These are phyloP conservation scores for Alternaria metachromatica DNA, from an alignment of 2,329 filamentous ascomycete species.

Conservation along the genomic window DNA sequence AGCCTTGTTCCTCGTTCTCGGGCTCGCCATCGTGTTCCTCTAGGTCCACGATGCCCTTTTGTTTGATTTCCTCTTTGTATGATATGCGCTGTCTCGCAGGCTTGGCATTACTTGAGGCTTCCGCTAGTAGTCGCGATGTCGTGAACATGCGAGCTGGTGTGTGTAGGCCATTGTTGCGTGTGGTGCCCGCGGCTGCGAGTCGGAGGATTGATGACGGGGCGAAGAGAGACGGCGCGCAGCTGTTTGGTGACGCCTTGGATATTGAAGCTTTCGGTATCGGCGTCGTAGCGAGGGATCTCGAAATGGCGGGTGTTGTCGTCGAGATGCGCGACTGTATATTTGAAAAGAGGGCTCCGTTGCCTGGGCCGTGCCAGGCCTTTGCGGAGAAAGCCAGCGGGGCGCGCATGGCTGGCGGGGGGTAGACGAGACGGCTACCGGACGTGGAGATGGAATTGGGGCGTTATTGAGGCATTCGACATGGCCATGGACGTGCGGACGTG, in stretches of 20 bases:
- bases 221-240: constrained; percentile 18
- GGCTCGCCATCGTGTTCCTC: constrained; percentile 57
- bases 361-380: constrained; percentile 45
- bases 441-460: constrained; percentile 16
- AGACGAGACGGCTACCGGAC: constrained; percentile 34
- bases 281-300: constrained; percentile 25
- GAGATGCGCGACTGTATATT: constrained; percentile 39
- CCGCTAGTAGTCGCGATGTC: constrained; percentile 33
- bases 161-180: constrained; percentile 34
- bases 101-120: constrained; percentile 27
- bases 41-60: constrained; percentile 42
- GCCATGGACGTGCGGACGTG: constrained; percentile 16
- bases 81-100: constrained; percentile 36
- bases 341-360: constrained; percentile 44
- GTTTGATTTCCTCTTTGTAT: constrained; percentile 49
- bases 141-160: constrained; percentile 38
- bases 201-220: constrained; percentile 17
- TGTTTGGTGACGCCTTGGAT: constrained; percentile 1
- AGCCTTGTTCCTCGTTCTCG: constrained; percentile 65
- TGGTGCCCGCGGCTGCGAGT: constrained; percentile 24
- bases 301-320: constrained; percentile 19
- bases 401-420: constrained; percentile 42
- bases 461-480: constrained; percentile 34
- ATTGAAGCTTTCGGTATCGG: constrained; percentile 2
- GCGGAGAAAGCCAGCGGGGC: constrained; percentile 36